phyloP scores from a whole-genome alignment of 345 rosid genomes.

The Euphorbia lathyris region DNA sequence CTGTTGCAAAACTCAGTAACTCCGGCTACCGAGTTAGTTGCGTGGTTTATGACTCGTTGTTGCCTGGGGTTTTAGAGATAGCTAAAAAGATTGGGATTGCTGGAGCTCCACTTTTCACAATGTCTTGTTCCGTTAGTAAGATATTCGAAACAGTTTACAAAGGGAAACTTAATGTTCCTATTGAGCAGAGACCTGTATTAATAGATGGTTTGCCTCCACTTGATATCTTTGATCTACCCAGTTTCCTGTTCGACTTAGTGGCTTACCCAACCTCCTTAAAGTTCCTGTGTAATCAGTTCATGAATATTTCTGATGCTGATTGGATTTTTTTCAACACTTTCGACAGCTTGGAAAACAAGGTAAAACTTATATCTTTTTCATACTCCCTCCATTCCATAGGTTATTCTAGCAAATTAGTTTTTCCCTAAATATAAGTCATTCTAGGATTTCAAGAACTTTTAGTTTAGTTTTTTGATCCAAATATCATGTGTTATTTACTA shows the following conservation, averaged over 20 bases:
- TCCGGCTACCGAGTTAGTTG: constrained; percentile 1
- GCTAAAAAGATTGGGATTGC: neutral
- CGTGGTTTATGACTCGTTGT: neutral
- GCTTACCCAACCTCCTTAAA: constrained; percentile 18
- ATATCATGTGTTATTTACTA: too few relatives aligned
- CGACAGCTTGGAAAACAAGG: constrained; percentile 46
- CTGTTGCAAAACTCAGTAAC: neutral
- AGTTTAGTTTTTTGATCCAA: too few relatives aligned
- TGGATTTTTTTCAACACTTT: constrained; percentile 48
- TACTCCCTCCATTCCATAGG: too few relatives aligned
- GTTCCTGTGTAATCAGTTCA: constrained; percentile 25
- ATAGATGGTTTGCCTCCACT: constrained; percentile 36
- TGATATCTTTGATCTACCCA: constrained; percentile 39
- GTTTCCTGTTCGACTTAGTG: constrained; percentile 28
- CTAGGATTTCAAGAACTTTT: too few relatives aligned
- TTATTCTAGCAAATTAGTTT: too few relatives aligned
- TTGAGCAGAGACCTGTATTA: constrained; percentile 14
- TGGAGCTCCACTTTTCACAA: constrained; percentile 2
- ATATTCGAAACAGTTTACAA: neutral
- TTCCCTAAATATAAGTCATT: too few relatives aligned
- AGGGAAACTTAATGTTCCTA: constrained; percentile 21
- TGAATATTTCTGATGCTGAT: constrained; percentile 34
- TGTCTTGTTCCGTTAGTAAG: neutral
- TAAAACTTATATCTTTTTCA: too few relatives aligned
- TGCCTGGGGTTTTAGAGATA: constrained; percentile 1